These are phyloP conservation scores for Nitzschia sp. DNA, from an alignment of 108 stramenopile species.

Conservation along the genomic window DNA sequence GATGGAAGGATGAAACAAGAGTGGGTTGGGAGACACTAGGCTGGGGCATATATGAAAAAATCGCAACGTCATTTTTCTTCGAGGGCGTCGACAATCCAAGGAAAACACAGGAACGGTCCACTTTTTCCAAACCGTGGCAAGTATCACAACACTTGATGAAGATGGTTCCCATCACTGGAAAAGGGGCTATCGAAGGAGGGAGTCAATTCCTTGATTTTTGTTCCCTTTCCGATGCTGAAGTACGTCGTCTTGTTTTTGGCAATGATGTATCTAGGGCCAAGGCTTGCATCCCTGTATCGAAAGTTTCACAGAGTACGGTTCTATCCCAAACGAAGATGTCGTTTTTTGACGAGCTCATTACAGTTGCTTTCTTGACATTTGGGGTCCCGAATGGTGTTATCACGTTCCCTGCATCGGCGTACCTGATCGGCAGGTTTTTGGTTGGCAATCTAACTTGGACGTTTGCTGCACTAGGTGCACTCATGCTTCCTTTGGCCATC, in stretches of 20 bases:
- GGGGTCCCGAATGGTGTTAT: conserved; percentile 45
- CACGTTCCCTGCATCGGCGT: conserved; percentile 28
- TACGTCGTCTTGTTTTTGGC: conserved; percentile 24
- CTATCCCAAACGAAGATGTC: conserved; percentile 16
- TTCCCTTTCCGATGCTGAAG: conserved; percentile 14
- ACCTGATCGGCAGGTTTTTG: conserved; percentile 39
- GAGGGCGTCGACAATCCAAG: too few species aligned
- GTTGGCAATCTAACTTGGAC: conserved; percentile 32
- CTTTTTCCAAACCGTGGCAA: too few species aligned
- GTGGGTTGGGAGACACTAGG: too few species aligned
- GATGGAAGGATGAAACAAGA: too few species aligned
- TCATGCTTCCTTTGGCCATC: conserved; percentile 38
- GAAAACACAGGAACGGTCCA: too few species aligned
- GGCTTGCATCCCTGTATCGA: neutral
- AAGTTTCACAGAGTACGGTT: conserved; percentile 3
- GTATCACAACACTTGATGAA: too few species aligned
- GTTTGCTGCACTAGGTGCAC: conserved; percentile 10
- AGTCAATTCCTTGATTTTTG: conserved; percentile 31
- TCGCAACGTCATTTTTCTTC: too few species aligned
- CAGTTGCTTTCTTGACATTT: conserved; percentile 33
- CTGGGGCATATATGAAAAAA: too few species aligned
- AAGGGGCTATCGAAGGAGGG: neutral
- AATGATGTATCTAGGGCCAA: conserved; percentile 34
- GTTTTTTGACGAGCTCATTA: conserved; percentile 27
- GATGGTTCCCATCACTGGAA: neutral